Evolutionary conservation across 176 grass and related monocot genomes (phyloP).

Genomic region (Coix lacrymajobi): DNA sequence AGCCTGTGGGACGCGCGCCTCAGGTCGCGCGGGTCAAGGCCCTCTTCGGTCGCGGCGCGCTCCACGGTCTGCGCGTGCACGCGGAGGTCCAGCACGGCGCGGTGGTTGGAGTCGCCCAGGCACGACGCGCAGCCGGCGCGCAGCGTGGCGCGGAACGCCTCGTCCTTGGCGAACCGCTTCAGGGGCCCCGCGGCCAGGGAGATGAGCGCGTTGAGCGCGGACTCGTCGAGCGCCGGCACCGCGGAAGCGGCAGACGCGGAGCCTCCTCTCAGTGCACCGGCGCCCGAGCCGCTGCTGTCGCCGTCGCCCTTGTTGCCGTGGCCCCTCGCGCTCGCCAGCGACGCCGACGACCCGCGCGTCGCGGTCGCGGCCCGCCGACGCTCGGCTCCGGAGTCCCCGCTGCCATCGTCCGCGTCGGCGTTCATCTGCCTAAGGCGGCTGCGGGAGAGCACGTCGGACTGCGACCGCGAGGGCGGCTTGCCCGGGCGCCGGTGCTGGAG

Average conservation of each 20-base stretch:
- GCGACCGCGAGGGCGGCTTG: conserved; percentile 33
- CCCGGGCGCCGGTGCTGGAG: conserved; percentile 18
- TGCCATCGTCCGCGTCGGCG: neutral
- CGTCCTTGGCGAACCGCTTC: conserved; percentile 30
- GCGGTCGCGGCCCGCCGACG: neutral
- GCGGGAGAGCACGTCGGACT: conserved; percentile 38
- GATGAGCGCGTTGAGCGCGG: conserved; percentile 44
- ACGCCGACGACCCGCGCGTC: conserved; percentile 19
- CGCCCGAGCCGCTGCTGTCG: neutral
- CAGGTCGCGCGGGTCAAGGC: conserved; percentile 37
- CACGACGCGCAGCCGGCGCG: conserved; percentile 32
- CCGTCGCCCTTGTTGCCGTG: neutral
- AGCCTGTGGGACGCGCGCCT: conserved; percentile 38
- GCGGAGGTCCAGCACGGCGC: conserved; percentile 42
- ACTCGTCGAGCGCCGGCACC: conserved; percentile 45
- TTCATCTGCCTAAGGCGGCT: conserved; percentile 6
- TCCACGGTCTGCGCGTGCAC: conserved; percentile 41
- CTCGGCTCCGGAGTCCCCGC: neutral
- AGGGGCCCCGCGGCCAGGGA: conserved; percentile 30
- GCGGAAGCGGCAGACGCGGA: neutral
- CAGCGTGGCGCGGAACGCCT: conserved; percentile 38
- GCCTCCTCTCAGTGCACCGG: neutral
- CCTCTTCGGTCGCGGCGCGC: conserved; percentile 16
- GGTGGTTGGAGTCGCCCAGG: conserved; percentile 38
- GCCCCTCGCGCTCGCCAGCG: conserved; percentile 1